Base-by-base conservation (phyloP, 169 alveolate genomes). In the Plasmodium falciparum region DNA sequence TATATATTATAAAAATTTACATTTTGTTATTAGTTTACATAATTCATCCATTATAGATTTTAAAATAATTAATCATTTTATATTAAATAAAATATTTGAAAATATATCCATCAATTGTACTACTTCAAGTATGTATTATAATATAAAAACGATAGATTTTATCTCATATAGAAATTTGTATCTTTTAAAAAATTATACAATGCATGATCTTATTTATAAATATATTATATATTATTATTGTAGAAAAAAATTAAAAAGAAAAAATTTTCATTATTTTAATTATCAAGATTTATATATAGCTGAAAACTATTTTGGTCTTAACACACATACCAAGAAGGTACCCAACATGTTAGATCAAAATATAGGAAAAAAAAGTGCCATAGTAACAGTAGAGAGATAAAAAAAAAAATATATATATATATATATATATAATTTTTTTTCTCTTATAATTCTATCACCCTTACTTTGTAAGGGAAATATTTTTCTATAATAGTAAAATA, bases 251-350 rank as follows among this genome's bases (percentile, higher is more conserved):
- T 43, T 75, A 67, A 62, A 52, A 52, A 75, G 62, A 75, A 75
- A 75, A 75, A 75, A 62, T 11, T 62, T 75, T 75, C 62, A 62
- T 67, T 75, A 75, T 65, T 75, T 62, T 26, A 75, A 75, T 62
- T 75, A 75, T 20, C 88, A 75, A 67, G 88, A 75, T 54, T 49
- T 75, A 67, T 75, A 61, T 54, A 62, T 75, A 15, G 88, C 71
- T 20, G 75, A 75, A 39, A 63, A 61, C 26, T 75, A 62, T 20
- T 75, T 75, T 67, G 88, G 75, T 20, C 88, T 62, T 6, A 75
- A 75, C 26, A 75, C 88, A 5, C 88, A 75, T 70, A 75, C 88
- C 12, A 75, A 75, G 43, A 75, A 75, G 47, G 88, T 75, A 49
- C 88, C 88, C 61, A 75, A 75, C 43, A 62, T 75, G 39, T 43